phyloP scores from a whole-genome alignment of 352 stramenopile species.

The Phytopythium ostracodes region DNA sequence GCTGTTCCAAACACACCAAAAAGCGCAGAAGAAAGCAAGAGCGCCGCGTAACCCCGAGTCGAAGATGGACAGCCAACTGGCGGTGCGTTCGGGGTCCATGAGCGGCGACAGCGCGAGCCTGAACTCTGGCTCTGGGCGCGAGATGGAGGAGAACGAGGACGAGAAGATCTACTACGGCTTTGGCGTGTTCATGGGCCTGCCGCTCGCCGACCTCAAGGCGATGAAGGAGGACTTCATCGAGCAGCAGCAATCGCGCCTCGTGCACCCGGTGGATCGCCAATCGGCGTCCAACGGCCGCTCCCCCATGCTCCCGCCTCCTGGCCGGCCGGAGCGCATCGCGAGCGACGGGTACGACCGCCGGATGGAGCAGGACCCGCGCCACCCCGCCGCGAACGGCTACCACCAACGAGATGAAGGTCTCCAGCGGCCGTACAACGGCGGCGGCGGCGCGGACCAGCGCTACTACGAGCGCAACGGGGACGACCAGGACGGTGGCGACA shows the following conservation, averaged over 20 bases:
- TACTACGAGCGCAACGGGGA: slow-evolving; percentile 22
- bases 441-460: slow-evolving; percentile 6
- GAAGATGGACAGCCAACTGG: slow-evolving; percentile 41
- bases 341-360: slow-evolving; percentile 10
- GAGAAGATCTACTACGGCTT: slow-evolving; percentile 90
- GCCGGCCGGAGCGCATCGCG: slow-evolving; percentile 11
- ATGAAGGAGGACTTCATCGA: slow-evolving; percentile 81
- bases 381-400: background rate
- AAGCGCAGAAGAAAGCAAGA: background rate
- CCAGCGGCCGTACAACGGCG: slow-evolving; percentile 17
- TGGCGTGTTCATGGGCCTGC: slow-evolving; percentile 84
- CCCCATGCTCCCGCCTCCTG: slow-evolving; percentile 8
- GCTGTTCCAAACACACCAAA: background rate
- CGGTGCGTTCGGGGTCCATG: slow-evolving; percentile 14
- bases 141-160: slow-evolving; percentile 59
- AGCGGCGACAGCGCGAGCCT: slow-evolving; percentile 12
- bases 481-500: slow-evolving; percentile 41
- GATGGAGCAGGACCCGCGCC: slow-evolving; percentile 15
- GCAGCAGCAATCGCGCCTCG: slow-evolving; percentile 35
- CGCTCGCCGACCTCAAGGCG: slow-evolving; percentile 75
- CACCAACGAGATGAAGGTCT: slow-evolving; percentile 7
- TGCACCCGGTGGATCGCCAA: slow-evolving; percentile 1
- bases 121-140: slow-evolving; percentile 14
- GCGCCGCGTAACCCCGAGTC: background rate
- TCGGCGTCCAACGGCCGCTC: background rate